A percentile compares a stretch with the other conserved stretches of the same genome.
Conservation (phyloP, 2,329 filamentous ascomycete species). For the Lasiodiplodia citricola region DNA sequence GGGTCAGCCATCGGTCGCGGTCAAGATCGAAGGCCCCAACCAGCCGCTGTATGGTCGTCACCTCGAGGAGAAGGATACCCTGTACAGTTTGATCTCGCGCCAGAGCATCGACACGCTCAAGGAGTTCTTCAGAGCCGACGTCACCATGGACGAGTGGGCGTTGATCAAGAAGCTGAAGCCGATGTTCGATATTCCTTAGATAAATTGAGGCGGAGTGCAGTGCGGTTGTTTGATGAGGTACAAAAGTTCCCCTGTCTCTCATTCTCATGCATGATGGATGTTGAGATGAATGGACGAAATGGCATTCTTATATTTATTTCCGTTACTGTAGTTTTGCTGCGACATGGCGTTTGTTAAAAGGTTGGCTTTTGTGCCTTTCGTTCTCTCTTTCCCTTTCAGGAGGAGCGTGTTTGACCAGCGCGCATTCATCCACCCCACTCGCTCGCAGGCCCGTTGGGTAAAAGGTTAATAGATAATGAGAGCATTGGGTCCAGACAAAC, state of each 20-base stretch:
- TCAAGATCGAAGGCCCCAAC: conserved; percentile 94
- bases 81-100: conserved; percentile 88
- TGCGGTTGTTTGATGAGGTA: background rate
- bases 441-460: background rate
- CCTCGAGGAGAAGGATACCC: conserved; percentile 84
- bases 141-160: conserved; percentile 90
- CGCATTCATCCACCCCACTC: background rate
- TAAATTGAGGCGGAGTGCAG: background rate
- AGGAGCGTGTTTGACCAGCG: background rate
- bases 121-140: conserved; percentile 89
- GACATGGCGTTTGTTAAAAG: conserved; percentile 17
- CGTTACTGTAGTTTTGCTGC: conserved; percentile 1
- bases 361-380: background rate
- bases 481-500: background rate
- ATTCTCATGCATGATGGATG: background rate
- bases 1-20: conserved; percentile 93
- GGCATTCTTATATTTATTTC: conserved; percentile 1
- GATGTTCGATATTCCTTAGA: conserved; percentile 80
- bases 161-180: conserved; percentile 96
- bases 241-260: conserved; percentile 1
- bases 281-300: background rate
- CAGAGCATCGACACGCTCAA: conserved; percentile 93
- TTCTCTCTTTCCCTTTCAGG: background rate
- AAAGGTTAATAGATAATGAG: background rate
- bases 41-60: conserved; percentile 96